A percentile compares a stretch with the other conserved stretches of the same genome.
phyloP scores from a whole-genome alignment of 176 grass and related monocot genomes.

The Hordeum marinum region DNA sequence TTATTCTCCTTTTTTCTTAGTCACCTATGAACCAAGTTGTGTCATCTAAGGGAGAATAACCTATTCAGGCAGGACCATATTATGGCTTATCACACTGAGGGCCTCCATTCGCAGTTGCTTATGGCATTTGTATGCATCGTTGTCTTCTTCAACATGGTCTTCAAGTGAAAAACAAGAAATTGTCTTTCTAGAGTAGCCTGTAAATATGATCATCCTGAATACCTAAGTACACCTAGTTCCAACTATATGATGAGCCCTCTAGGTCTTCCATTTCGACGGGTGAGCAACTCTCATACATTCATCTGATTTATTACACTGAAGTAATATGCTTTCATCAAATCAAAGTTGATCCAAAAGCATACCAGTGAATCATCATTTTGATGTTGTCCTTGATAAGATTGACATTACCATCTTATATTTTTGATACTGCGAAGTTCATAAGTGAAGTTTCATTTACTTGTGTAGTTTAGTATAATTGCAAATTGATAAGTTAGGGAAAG shows the following conservation, averaged over 20 bases:
- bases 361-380: background rate
- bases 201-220: conserved; percentile 61
- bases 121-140: conserved; percentile 32
- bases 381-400: conserved; percentile 5
- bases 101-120: conserved; percentile 23
- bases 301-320: background rate
- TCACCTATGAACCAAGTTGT: conserved; percentile 44
- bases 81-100: conserved; percentile 55
- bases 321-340: background rate
- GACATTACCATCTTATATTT: background rate
- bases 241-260: conserved; percentile 44
- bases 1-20: conserved; percentile 28
- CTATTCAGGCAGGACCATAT: conserved; percentile 40
- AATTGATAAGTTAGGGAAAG: background rate
- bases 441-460: background rate
- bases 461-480: background rate
- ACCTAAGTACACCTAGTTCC: conserved; percentile 39
- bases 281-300: conserved; percentile 22
- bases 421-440: background rate
- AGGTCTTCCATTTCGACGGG: conserved; percentile 67
- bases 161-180: conserved; percentile 36
- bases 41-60: conserved; percentile 44
- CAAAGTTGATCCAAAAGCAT: background rate
- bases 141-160: conserved; percentile 36
- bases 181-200: conserved; percentile 54